A percentile compares a stretch with the other conserved stretches of the same genome.
Conservation (phyloP, 257 asterid genomes). For the Solanum ossicruentum region DNA sequence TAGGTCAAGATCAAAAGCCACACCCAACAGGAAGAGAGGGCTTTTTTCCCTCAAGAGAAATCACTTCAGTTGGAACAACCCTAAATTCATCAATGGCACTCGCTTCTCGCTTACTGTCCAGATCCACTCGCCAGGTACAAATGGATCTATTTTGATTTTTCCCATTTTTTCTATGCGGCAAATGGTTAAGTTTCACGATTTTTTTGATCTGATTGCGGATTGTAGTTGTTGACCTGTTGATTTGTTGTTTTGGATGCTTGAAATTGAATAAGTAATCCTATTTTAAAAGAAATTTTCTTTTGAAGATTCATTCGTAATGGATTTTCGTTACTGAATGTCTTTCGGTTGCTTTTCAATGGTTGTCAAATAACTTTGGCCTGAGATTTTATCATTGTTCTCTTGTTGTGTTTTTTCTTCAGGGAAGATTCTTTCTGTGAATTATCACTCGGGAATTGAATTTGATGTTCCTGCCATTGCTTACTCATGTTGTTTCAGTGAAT, state of each 20-base stretch:
- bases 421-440: neutral
- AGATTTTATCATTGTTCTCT: neutral
- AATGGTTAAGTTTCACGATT: neutral
- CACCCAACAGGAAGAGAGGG: neutral
- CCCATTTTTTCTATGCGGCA: neutral
- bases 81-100: conserved; percentile 29
- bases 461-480: neutral
- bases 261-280: neutral
- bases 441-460: neutral
- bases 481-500: neutral
- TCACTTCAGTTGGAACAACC: neutral
- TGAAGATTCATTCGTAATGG: neutral
- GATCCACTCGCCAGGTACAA: conserved; percentile 67
- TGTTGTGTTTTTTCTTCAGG: neutral
- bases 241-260: neutral
- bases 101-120: conserved; percentile 55
- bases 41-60: neutral
- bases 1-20: neutral
- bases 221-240: neutral
- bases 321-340: neutral
- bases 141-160: neutral
- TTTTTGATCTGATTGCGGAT: neutral
- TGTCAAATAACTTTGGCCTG: neutral
- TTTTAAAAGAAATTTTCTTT: neutral
- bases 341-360: neutral